phyloP scores from a whole-genome alignment of 352 stramenopile genomes.

The Phytophthora gonapodyides region DNA sequence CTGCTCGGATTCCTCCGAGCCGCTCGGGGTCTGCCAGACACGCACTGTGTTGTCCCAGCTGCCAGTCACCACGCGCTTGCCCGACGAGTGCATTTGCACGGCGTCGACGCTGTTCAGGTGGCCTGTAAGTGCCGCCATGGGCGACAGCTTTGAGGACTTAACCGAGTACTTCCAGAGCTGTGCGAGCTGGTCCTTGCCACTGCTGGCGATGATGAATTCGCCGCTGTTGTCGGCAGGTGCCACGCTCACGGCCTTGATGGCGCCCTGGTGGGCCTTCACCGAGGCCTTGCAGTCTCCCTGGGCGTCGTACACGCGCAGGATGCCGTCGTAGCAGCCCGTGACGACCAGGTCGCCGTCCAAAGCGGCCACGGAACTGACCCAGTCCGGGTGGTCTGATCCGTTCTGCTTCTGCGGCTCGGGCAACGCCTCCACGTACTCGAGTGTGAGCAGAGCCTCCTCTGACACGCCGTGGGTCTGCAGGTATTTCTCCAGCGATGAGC shows the following conservation, averaged over 20 bases:
- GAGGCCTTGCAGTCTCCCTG: constrained; percentile 55
- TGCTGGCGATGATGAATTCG: constrained; percentile 70
- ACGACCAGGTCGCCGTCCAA: constrained; percentile 53
- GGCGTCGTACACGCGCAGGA: constrained; percentile 78
- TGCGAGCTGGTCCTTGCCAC: constrained; percentile 77
- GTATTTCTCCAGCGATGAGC: constrained; percentile 80
- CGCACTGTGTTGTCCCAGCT: constrained; percentile 89
- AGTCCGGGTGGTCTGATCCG: constrained; percentile 79
- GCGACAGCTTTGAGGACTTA: constrained; percentile 43
- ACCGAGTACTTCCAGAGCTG: constrained; percentile 68
- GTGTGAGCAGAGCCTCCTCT: constrained; percentile 83
- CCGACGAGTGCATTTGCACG: constrained; percentile 41
- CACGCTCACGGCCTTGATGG: constrained; percentile 68
- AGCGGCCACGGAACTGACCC: constrained; percentile 78
- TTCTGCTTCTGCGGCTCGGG: constrained; percentile 72
- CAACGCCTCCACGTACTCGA: constrained; percentile 90
- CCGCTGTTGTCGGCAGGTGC: constrained; percentile 20
- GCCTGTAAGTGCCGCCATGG: constrained; percentile 60
- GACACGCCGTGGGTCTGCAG: constrained; percentile 64
- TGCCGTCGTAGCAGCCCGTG: constrained; percentile 88
- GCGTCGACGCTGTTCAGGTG: constrained; percentile 87
- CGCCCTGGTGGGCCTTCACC: constrained; percentile 78
- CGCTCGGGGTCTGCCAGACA: constrained; percentile 53
- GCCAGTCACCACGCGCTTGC: constrained; percentile 60
- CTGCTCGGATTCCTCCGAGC: constrained; percentile 30